Evolutionary conservation across 2,329 filamentous ascomycete species (phyloP).

Genomic region (Trichoderma atrobrunneum): DNA sequence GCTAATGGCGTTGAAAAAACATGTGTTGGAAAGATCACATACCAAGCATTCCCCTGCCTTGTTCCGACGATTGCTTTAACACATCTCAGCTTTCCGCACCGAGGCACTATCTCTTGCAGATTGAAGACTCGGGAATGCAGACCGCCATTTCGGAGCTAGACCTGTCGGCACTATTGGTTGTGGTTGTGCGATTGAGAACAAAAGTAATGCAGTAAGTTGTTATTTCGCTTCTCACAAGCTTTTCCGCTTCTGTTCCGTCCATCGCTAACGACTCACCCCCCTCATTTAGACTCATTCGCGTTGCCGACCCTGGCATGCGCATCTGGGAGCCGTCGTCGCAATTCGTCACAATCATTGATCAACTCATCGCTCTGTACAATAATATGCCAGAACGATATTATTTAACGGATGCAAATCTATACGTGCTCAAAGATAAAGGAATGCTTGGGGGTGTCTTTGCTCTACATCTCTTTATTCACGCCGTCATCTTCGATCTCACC

Average conservation of each 20-base stretch:
- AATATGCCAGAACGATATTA: slow-evolving; percentile 25
- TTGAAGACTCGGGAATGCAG: slow-evolving; percentile 19
- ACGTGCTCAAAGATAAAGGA: slow-evolving; percentile 23
- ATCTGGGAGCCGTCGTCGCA: slow-evolving; percentile 23
- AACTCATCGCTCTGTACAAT: slow-evolving; percentile 23
- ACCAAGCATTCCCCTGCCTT: slow-evolving; percentile 25
- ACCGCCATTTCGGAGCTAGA: slow-evolving; percentile 21
- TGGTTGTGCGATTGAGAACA: slow-evolving; percentile 24
- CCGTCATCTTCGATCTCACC: slow-evolving; percentile 27
- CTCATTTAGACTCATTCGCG: slow-evolving; percentile 23
- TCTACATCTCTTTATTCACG: slow-evolving; percentile 28
- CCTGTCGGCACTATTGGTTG: slow-evolving; percentile 20
- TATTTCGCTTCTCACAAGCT: not conserved
- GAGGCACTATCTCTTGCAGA: slow-evolving; percentile 15
- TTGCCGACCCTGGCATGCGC: slow-evolving; percentile 13
- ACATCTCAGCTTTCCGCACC: slow-evolving; percentile 12
- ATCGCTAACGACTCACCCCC: not conserved
- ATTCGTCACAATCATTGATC: slow-evolving; percentile 24
- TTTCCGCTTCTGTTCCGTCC: not conserved
- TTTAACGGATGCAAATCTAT: slow-evolving; percentile 25
- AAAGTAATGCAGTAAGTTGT: slow-evolving; percentile 23
- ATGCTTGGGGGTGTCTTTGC: slow-evolving; percentile 26
- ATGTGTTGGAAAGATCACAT: slow-evolving; percentile 25
- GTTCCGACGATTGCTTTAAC: slow-evolving; percentile 22
- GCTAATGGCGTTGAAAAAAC: slow-evolving; percentile 25